These are phyloP conservation scores for Glonium stellatum DNA, from an alignment of 495 filamentous ascomycete species.

Conservation along the genomic window DNA sequence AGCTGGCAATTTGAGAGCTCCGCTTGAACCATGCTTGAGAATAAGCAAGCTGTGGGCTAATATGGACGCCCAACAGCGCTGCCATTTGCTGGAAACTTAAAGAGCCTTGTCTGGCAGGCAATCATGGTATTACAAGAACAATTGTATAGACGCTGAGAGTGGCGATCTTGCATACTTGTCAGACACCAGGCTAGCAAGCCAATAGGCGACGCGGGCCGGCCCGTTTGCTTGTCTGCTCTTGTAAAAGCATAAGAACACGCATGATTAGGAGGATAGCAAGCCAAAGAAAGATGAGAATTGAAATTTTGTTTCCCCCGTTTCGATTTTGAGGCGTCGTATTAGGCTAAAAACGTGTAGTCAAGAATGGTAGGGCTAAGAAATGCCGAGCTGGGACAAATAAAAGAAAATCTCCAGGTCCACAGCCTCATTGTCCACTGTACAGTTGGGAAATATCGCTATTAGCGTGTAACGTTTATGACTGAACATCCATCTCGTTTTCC, in stretches of 20 bases:
- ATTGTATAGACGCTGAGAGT: background rate
- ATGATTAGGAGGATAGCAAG: background rate
- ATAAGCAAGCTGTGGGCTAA: background rate
- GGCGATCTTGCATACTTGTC: background rate
- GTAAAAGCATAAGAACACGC: background rate
- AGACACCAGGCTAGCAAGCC: background rate
- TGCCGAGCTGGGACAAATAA: background rate
- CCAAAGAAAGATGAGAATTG: background rate
- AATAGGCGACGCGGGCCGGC: background rate
- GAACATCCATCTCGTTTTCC: constrained; percentile 24
- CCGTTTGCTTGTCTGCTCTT: constrained; percentile 4
- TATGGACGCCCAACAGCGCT: background rate
- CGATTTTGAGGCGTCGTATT: background rate
- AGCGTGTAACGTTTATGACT: constrained; percentile 1
- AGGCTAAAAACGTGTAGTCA: background rate
- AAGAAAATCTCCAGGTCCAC: background rate
- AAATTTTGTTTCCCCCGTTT: background rate
- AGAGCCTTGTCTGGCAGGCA: background rate
- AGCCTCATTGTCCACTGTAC: background rate
- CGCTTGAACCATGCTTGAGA: background rate
- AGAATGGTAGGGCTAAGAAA: background rate
- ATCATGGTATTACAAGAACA: background rate
- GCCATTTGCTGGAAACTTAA: background rate
- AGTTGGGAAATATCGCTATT: background rate
- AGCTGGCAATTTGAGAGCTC: background rate